A percentile compares a stretch with the other conserved stretches of the same genome.
These are phyloP conservation scores for Debaryomyces udenii DNA, from an alignment of 1,139 yeast genomes.

Conservation along the genomic window DNA sequence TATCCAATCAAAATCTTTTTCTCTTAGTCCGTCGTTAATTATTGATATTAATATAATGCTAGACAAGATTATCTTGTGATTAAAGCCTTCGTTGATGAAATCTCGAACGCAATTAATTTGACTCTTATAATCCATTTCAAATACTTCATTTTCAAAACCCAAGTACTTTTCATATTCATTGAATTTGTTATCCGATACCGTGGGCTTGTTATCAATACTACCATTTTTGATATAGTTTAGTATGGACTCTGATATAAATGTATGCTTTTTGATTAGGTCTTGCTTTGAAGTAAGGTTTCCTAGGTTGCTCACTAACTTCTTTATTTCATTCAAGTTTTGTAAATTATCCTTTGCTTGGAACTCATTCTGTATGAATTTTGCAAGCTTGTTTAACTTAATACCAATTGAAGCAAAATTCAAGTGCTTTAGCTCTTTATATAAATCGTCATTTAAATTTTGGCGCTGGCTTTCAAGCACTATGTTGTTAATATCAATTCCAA, in stretches of 20 bases:
- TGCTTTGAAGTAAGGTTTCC: slow-evolving; percentile 71
- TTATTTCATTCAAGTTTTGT: slow-evolving; percentile 60
- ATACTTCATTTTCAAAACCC: slow-evolving; percentile 73
- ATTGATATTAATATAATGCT: slow-evolving; percentile 57
- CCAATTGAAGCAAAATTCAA: slow-evolving; percentile 85
- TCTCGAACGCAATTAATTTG: slow-evolving; percentile 52
- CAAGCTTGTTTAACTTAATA: slow-evolving; percentile 66
- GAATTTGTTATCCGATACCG: slow-evolving; percentile 19
- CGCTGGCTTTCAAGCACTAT: slow-evolving; percentile 14
- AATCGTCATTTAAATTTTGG: slow-evolving; percentile 28
- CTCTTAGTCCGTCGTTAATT: slow-evolving; percentile 66
- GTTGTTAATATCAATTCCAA: slow-evolving; percentile 48
- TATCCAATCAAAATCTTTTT: slow-evolving; percentile 55
- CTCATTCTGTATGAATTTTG: slow-evolving; percentile 69
- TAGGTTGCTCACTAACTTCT: slow-evolving; percentile 69
- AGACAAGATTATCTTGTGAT: slow-evolving; percentile 46
- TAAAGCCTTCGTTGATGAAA: slow-evolving; percentile 46
- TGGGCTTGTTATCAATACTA: slow-evolving; percentile 24
- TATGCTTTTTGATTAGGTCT: slow-evolving; percentile 71
- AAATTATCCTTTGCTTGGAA: slow-evolving; percentile 61
- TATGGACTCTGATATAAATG: slow-evolving; percentile 71
- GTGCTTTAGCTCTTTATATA: slow-evolving; percentile 54
- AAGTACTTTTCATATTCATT: slow-evolving; percentile 56
- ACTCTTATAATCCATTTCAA: slow-evolving; percentile 58
- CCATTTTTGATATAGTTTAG: slow-evolving; percentile 51